Evolutionary conservation across 495 filamentous ascomycete genomes (phyloP).

Genomic region (Penicillium atrosanguineum): DNA sequence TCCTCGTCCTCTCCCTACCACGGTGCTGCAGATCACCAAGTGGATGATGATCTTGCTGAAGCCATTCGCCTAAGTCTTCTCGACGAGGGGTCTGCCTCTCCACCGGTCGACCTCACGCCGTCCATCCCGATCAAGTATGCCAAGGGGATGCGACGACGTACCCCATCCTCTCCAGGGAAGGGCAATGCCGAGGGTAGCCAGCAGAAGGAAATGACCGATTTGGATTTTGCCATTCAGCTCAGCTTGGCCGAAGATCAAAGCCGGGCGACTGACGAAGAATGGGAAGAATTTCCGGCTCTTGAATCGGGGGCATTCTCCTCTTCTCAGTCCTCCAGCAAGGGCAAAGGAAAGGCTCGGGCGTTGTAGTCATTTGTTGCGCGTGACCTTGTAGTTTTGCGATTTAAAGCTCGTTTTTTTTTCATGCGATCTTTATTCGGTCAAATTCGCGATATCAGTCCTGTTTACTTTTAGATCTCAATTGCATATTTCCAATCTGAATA

Average conservation of each 20-base stretch:
- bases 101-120: conserved; percentile 30
- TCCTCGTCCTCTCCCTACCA: conserved; percentile 41
- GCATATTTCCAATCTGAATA: background rate
- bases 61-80: conserved; percentile 77
- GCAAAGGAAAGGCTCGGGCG: conserved; percentile 46
- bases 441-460: background rate
- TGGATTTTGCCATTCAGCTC: conserved; percentile 80
- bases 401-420: conserved; percentile 1
- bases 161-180: conserved; percentile 21
- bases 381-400: background rate
- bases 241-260: conserved; percentile 79
- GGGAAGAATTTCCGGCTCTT: conserved; percentile 60
- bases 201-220: conserved; percentile 63
- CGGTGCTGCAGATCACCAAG: conserved; percentile 50
- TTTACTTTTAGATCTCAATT: background rate
- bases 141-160: conserved; percentile 22
- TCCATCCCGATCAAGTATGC: conserved; percentile 55
- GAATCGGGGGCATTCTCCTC: conserved; percentile 40
- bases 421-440: background rate
- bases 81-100: conserved; percentile 36
- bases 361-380: conserved; percentile 20
- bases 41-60: conserved; percentile 74
- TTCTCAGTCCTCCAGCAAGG: conserved; percentile 40
- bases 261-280: conserved; percentile 29
- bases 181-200: conserved; percentile 35